Evolutionary conservation across 2,329 filamentous ascomycete genomes (phyloP).

Genomic region (Lachnellula cervina): DNA sequence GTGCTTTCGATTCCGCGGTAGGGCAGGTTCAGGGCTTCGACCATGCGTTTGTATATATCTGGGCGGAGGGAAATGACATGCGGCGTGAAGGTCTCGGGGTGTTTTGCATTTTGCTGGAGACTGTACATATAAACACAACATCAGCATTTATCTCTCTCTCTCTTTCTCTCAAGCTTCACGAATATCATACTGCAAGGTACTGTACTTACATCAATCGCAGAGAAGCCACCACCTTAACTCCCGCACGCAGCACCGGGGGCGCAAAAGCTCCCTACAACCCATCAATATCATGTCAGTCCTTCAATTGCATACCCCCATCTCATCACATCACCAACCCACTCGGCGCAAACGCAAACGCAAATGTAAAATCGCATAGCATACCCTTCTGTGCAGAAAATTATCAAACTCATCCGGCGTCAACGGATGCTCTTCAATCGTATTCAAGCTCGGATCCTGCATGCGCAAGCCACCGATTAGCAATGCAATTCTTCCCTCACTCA

Average conservation of each 20-base stretch:
- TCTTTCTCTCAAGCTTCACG: too few relatives aligned
- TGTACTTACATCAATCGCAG: conserved; percentile 21
- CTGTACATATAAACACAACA: conserved; percentile 1
- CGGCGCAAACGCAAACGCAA: neutral
- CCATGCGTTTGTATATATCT: conserved; percentile 51
- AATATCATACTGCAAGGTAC: neutral
- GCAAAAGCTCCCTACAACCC: conserved; percentile 13
- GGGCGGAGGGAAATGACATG: conserved; percentile 49
- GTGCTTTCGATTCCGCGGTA: conserved; percentile 54
- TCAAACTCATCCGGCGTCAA: conserved; percentile 31
- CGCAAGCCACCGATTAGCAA: neutral
- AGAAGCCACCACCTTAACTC: neutral
- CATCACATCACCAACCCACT: too few relatives aligned
- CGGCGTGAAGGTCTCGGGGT: conserved; percentile 54
- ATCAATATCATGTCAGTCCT: neutral
- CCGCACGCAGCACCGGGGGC: conserved; percentile 4
- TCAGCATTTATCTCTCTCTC: neutral
- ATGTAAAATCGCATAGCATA: conserved; percentile 13
- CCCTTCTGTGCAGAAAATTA: conserved; percentile 30
- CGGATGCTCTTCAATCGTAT: conserved; percentile 29
- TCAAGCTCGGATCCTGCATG: conserved; percentile 25
- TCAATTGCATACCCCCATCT: neutral
- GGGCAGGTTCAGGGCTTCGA: conserved; percentile 48
- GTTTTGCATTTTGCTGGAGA: conserved; percentile 39
- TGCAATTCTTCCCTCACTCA: neutral